A percentile compares a stretch with the other conserved stretches of the same genome.
phyloP scores from a whole-genome alignment of 129 eudicot genomes.

The Tagetes patula region DNA sequence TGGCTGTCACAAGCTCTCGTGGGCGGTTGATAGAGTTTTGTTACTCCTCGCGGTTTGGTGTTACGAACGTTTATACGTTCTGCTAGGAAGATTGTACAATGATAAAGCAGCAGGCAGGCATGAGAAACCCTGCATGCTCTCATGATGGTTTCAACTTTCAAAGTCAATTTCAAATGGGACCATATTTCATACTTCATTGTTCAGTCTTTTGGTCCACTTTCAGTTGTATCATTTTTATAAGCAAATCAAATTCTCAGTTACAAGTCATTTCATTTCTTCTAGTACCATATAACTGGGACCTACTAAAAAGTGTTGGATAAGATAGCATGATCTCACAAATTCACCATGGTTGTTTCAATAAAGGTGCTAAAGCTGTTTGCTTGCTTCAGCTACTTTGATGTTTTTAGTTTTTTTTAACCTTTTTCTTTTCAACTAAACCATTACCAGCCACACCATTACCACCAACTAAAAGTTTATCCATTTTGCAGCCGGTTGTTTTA shows the following conservation, averaged over 20 bases:
- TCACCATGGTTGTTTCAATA: not conserved
- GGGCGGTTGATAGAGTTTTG: not conserved
- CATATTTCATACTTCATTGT: slow-evolving; percentile 9
- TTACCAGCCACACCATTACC: slow-evolving; percentile 23
- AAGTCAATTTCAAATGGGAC: slow-evolving; percentile 26
- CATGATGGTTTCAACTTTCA: slow-evolving; percentile 32
- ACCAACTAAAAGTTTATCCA: slow-evolving; percentile 38
- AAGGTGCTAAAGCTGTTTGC: slow-evolving; percentile 30
- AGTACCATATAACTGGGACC: slow-evolving; percentile 13
- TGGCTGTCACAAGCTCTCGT: too few species aligned
- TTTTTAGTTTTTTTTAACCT: slow-evolving; percentile 34
- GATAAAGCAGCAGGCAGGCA: slow-evolving; percentile 14
- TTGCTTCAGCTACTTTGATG: slow-evolving; percentile 32
- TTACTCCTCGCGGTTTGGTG: not conserved
- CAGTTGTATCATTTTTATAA: not conserved
- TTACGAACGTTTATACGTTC: not conserved
- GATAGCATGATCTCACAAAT: slow-evolving; percentile 20
- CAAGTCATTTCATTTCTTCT: slow-evolving; percentile 8
- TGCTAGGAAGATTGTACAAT: not conserved
- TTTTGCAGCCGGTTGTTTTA: slow-evolving; percentile 9
- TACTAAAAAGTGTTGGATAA: not conserved
- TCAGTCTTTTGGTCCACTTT: slow-evolving; percentile 28
- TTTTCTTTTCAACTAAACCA: slow-evolving; percentile 42
- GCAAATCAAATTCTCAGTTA: slow-evolving; percentile 1
- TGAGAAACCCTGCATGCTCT: slow-evolving; percentile 25